These are phyloP conservation scores for Marvania coccoides DNA, from an alignment of 139 green algal species.

Conservation along the genomic window DNA sequence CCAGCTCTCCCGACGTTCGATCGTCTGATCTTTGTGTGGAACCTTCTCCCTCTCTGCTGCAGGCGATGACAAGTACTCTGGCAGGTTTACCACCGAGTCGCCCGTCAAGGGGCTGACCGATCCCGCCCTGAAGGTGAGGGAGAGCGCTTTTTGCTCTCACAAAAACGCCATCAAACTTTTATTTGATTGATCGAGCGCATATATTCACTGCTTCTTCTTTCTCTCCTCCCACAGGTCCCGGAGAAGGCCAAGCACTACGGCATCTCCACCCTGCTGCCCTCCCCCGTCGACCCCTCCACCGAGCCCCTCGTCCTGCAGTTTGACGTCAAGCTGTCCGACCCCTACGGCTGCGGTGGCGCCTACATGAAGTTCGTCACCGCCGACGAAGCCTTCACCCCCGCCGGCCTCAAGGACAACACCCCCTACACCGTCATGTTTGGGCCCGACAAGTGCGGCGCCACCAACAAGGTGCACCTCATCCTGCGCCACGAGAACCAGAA, in stretches of 20 bases:
- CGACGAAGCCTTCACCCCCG: conserved; percentile 40
- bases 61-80: conserved; percentile 21
- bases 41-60: background rate
- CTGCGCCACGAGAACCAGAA: conserved; percentile 71
- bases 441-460: conserved; percentile 93
- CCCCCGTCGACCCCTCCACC: conserved; percentile 39
- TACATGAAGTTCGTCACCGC: conserved; percentile 89
- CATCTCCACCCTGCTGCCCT: conserved; percentile 42
- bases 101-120: background rate
- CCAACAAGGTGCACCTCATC: conserved; percentile 88
- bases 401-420: conserved; percentile 62
- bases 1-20: background rate
- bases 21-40: background rate
- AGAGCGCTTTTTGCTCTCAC: background rate
- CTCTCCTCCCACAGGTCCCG: conserved; percentile 40
- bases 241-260: conserved; percentile 73
- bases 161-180: background rate
- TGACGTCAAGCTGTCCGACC: conserved; percentile 65
- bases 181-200: background rate
- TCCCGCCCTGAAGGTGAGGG: conserved; percentile 13
- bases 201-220: background rate
- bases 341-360: conserved; percentile 68
- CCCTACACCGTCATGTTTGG: conserved; percentile 99
- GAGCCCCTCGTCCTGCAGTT: conserved; percentile 64
- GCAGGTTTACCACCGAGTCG: conserved; percentile 7